Percentiles rank a stretch among this genome's conserved stretches.
phyloP scores from a whole-genome alignment of 768 basidiomycete species.

The Panaeolus papilionaceus region DNA sequence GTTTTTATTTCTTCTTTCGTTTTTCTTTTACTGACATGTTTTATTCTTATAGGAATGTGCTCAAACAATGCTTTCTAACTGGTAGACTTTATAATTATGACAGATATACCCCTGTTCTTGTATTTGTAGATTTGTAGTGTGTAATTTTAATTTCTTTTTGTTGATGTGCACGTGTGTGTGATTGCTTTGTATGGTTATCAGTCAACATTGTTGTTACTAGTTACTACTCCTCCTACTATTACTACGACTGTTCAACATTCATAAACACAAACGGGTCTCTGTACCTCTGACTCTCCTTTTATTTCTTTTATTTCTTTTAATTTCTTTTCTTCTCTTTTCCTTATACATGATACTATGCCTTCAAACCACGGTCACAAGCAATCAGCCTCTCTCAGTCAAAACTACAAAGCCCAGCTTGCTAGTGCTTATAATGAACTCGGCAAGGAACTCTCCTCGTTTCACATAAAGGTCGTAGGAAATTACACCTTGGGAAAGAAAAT shows the following conservation, averaged over 20 bases:
- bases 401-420: constrained; percentile 88
- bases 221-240: constrained; percentile 4
- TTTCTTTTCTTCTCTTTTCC: constrained; percentile 35
- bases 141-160: not conserved
- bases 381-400: constrained; percentile 67
- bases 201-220: not conserved
- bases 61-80: constrained; percentile 18
- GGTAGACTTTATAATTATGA: constrained; percentile 7
- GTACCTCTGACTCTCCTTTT: constrained; percentile 44
- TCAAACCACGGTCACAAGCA: constrained; percentile 63
- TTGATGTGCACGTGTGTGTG: constrained; percentile 4
- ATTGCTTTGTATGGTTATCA: constrained; percentile 9
- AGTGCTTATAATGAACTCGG: constrained; percentile 98
- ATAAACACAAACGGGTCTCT: constrained; percentile 31
- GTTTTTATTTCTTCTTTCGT: constrained; percentile 22
- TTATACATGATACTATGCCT: constrained; percentile 53
- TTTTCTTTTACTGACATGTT: not conserved
- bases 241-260: constrained; percentile 6
- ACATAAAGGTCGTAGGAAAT: constrained; percentile 91
- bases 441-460: constrained; percentile 91
- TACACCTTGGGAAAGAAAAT: constrained; percentile 94
- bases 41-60: constrained; percentile 19
- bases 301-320: constrained; percentile 23
- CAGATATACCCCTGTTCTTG: not conserved
- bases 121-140: not conserved